These are phyloP conservation scores for Venturia effusa DNA, from an alignment of 2,329 filamentous ascomycete species.

Conservation along the genomic window DNA sequence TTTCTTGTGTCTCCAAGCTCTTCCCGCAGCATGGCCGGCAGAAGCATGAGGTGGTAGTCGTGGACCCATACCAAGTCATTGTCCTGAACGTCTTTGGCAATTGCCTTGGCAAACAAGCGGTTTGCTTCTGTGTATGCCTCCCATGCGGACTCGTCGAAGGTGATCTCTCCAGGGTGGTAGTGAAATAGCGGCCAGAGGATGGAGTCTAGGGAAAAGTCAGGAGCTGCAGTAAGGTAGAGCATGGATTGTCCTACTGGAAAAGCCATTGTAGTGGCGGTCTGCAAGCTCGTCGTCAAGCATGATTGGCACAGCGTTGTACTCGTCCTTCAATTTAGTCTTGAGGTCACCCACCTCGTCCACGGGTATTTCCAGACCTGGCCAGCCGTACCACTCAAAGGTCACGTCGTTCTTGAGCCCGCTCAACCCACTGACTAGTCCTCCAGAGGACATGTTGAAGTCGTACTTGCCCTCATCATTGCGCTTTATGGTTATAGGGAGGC, in stretches of 20 bases:
- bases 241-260: constrained; percentile 61
- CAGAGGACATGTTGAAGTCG: constrained; percentile 91
- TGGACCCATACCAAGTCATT: constrained; percentile 97
- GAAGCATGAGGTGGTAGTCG: constrained; percentile 95
- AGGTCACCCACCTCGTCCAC: constrained; percentile 68
- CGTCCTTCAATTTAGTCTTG: constrained; percentile 67
- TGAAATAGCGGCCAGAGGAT: constrained; percentile 99
- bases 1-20: constrained; percentile 71
- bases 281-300: constrained; percentile 91
- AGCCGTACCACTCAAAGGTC: constrained; percentile 97
- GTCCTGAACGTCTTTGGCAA: constrained; percentile 79
- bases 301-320: constrained; percentile 82
- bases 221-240: constrained; percentile 4
- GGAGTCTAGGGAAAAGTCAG: constrained; percentile 52
- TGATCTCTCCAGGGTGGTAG: constrained; percentile 97
- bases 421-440: constrained; percentile 85
- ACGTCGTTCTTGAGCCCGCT: constrained; percentile 87
- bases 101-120: constrained; percentile 76
- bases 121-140: constrained; percentile 89
- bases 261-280: constrained; percentile 94
- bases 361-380: constrained; percentile 87
- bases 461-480: constrained; percentile 84
- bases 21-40: constrained; percentile 89
- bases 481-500: constrained; percentile 93
- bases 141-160: constrained; percentile 93